These are phyloP conservation scores for Tremella fuciformis DNA, from an alignment of 768 basidiomycete genomes.

Conservation along the genomic window DNA sequence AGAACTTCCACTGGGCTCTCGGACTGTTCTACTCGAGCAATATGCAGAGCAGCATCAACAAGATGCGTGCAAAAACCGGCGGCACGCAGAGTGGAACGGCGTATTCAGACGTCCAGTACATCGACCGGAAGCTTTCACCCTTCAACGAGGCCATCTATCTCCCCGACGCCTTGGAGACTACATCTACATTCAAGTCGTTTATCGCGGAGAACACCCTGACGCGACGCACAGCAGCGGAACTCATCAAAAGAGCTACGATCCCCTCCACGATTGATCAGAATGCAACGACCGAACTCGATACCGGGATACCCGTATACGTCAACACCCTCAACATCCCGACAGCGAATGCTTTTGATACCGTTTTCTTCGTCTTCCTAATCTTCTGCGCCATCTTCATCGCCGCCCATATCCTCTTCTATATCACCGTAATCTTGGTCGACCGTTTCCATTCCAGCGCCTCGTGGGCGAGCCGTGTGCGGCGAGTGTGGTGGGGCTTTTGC, in stretches of 20 bases:
- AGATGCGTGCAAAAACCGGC: conserved; percentile 78
- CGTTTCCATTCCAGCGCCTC: conserved; percentile 31
- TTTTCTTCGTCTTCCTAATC: conserved; percentile 72
- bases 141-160: conserved; percentile 58
- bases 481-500: conserved; percentile 40
- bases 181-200: conserved; percentile 53
- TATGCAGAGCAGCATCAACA: conserved; percentile 74
- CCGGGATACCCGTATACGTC: conserved; percentile 78
- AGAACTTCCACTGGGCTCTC: conserved; percentile 87
- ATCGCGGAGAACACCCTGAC: conserved; percentile 18
- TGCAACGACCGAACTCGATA: conserved; percentile 56
- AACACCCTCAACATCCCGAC: conserved; percentile 74
- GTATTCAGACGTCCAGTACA: conserved; percentile 66
- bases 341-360: conserved; percentile 84
- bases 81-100: conserved; percentile 65
- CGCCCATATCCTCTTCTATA: conserved; percentile 60
- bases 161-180: conserved; percentile 55
- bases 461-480: conserved; percentile 37
- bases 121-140: conserved; percentile 77
- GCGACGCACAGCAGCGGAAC: conserved; percentile 9
- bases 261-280: conserved; percentile 32
- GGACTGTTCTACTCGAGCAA: conserved; percentile 63
- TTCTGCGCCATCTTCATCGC: conserved; percentile 62
- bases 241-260: conserved; percentile 34
- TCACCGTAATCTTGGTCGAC: conserved; percentile 52